phyloP scores from a whole-genome alignment of 164 flowering plant genomes.

The Tinospora cordifolia region DNA sequence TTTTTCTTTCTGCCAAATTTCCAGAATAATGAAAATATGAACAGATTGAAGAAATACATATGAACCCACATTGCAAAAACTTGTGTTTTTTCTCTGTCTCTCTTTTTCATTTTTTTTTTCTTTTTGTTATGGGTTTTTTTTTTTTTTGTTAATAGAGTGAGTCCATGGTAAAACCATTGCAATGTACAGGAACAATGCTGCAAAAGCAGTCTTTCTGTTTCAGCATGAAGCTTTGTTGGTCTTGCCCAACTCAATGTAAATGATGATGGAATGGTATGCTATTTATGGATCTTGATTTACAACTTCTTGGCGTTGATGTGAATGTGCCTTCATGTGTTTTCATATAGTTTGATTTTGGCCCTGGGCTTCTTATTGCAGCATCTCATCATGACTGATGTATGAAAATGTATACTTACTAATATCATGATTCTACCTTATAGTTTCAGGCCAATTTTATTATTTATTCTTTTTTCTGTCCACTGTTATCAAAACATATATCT shows the following conservation, averaged over 20 bases:
- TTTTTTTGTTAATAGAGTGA: not conserved
- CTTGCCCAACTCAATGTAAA: not conserved
- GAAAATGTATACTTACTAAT: no score
- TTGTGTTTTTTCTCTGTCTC: no score
- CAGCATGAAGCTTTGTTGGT: not conserved
- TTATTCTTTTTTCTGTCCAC: no score
- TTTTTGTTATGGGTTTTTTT: not conserved
- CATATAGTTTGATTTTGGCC: no score
- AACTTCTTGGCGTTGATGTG: no score
- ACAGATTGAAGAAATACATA: not conserved
- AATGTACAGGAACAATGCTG: not conserved
- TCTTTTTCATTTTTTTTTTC: no score
- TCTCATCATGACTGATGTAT: no score
- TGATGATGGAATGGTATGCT: not conserved
- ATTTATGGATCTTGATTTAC: not conserved
- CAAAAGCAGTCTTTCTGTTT: not conserved
- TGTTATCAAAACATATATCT: no score
- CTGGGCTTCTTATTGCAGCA: no score
- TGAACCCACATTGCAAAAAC: not conserved
- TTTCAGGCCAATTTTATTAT: no score
- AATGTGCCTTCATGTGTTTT: no score
- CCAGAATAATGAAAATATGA: not conserved
- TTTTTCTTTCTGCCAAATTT: not conserved
- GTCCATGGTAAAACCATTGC: not conserved
- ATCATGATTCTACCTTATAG: no score